phyloP scores from a whole-genome alignment of 306 rosid genomes.

The Chamaecrista fasciculata region DNA sequence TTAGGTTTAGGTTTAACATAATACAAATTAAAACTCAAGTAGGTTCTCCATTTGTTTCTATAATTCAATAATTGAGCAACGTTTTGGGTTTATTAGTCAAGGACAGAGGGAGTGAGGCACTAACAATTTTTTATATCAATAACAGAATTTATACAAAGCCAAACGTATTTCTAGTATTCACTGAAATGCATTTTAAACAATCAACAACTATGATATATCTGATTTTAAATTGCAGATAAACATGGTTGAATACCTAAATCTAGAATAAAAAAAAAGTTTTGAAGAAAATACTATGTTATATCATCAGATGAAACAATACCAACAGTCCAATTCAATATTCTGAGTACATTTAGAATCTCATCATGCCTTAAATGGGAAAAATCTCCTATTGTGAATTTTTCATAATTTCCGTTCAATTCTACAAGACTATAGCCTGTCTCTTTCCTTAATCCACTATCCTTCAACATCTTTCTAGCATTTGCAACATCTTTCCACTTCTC shows the following conservation, averaged over 20 bases:
- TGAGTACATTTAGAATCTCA: slow-evolving; percentile 28
- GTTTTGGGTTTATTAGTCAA: too few species aligned
- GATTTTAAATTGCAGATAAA: not conserved
- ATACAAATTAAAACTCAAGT: too few species aligned
- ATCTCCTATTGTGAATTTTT: slow-evolving; percentile 35
- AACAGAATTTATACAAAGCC: too few species aligned
- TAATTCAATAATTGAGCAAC: too few species aligned
- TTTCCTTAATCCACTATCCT: slow-evolving; percentile 45
- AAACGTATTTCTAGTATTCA: not conserved
- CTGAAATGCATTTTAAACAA: not conserved
- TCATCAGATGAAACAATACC: slow-evolving; percentile 10
- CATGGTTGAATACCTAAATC: not conserved
- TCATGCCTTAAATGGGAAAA: slow-evolving; percentile 32
- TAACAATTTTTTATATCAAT: too few species aligned
- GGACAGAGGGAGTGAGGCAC: too few species aligned
- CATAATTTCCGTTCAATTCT: slow-evolving; percentile 39
- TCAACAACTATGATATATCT: not conserved
- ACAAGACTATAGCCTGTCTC: slow-evolving; percentile 39
- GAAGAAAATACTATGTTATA: not conserved
- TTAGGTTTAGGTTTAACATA: too few species aligned
- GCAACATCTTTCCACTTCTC: slow-evolving; percentile 44
- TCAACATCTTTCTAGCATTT: slow-evolving; percentile 39
- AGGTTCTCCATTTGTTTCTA: too few species aligned
- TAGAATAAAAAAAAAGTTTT: not conserved
- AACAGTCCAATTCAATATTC: slow-evolving; percentile 24